These are phyloP conservation scores for Strobilomyces dryophilus DNA, from an alignment of 768 basidiomycete species.

Conservation along the genomic window DNA sequence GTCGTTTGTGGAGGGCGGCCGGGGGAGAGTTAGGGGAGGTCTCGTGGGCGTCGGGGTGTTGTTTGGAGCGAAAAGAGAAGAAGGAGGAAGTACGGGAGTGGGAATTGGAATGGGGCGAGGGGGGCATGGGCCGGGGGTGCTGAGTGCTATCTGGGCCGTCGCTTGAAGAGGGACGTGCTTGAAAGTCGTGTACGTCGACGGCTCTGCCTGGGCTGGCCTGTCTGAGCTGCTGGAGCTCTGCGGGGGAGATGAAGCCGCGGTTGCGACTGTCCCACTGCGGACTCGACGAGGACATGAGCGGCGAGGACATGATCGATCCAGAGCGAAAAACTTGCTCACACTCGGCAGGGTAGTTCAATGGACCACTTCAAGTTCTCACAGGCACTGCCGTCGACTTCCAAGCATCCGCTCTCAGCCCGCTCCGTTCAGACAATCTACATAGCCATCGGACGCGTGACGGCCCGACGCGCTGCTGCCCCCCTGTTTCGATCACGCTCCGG, in stretches of 20 bases:
- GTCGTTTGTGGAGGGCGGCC: constrained; percentile 12
- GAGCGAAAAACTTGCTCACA: background rate
- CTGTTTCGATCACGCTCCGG: background rate
- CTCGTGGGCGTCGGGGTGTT: constrained; percentile 19
- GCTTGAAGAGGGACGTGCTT: constrained; percentile 23
- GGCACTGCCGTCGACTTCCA: no score
- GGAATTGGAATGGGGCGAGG: constrained; percentile 14
- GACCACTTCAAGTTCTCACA: constrained; percentile 6
- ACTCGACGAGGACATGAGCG: constrained; percentile 24
- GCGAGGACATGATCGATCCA: constrained; percentile 12
- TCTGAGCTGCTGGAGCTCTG: constrained; percentile 32
- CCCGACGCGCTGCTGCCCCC: background rate
- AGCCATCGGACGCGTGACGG: no score
- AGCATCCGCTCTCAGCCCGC: no score
- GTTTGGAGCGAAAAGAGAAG: constrained; percentile 55
- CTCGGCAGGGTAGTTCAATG: background rate
- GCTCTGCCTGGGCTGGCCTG: constrained; percentile 30
- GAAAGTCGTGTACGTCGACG: constrained; percentile 32
- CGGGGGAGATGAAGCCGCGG: constrained; percentile 33
- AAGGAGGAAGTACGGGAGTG: constrained; percentile 62
- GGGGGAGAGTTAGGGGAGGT: constrained; percentile 16
- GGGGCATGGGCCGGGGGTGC: constrained; percentile 25
- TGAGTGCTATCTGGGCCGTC: constrained; percentile 16
- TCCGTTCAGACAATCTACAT: no score
- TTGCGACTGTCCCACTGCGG: constrained; percentile 35